Base-by-base conservation (phyloP, 75 land plant genomes). In the Azolla pinnata region DNA sequence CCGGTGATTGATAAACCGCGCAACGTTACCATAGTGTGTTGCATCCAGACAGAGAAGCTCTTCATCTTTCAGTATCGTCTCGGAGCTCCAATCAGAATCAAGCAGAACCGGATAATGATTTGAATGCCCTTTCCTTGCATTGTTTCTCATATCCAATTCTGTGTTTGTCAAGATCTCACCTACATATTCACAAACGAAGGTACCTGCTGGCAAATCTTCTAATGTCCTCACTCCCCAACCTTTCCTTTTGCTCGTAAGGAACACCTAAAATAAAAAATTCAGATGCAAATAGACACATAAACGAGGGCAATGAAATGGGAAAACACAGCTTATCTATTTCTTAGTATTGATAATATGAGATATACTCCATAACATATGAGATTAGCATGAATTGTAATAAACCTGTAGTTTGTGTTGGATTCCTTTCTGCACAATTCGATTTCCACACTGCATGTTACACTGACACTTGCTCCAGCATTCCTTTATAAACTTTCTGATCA, bases 381-480 rank as follows among this genome's bases (percentile, higher is more conserved):
- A n/a, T n/a, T n/a, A n/a, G n/a, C n/a, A n/a, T n/a, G n/a, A n/a
- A n/a, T n/a, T n/a, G n/a, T n/a, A 25, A 40, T 46, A 24, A 3
- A 84, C 97, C 95, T 91, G 93, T 54, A 92, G 66, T 30, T 69
- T 69, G 44, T 54, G 42, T 0, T 60, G 59, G 27, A 92, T 82
- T 1, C 97, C 97, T 60, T 81, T 53, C 52, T 92, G 97, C 12
- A 90, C 96, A 0, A 90, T 67, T n/a, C 97, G 78, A 54, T 92
- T 92, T 16, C 96, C 90, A 68, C 97, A 92, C 1, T 71, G 60
- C 66, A 65, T 78, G 32, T 30, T 60, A 57, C 97, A 92, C 0
- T 86, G 82, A 73, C 97, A 92, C 68, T 92, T 92, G 28, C 68
- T 75, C 97, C 97, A 92, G 79, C 97, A 92, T 59, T 92, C 97